Base-by-base conservation (phyloP, 768 basidiomycete genomes). In the Leccinum obscurum region DNA sequence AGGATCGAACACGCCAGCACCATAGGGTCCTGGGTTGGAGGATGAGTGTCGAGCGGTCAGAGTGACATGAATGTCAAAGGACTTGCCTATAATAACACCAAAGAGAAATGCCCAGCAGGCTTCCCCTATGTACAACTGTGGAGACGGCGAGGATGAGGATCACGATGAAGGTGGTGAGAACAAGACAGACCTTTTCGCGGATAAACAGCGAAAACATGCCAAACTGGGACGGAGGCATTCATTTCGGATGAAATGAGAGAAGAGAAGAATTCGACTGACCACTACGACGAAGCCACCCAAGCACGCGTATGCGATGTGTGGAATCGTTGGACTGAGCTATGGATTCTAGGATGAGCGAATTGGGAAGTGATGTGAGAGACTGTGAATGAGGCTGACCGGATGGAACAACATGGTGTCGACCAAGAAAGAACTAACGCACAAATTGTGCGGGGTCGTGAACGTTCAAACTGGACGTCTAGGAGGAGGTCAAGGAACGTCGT, bases 71-170 rank as follows among this genome's bases (percentile, higher is more conserved):
- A 59, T 24, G 54, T 46, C 20, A 37, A 13, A 24, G 35, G 62
- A 73, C 83, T 62, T 71, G 85, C 90, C 94, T 54, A 96, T 87
- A 64, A 95, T 88, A 68, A 98, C 89, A 13, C 94, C 93, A 68
- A 96, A 93, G 35, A 96, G 72, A 67, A 97, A 97, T 1, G 96
- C 95, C 85, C 93, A 92, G 65, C 91, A 92, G 14, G 97, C 95
- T 81, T 99, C 97, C 62, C 97, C 97, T 59, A 98, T 87, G 72
- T 97, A 98, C 26, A 96, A 75, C 84, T 92, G 37, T 14, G 39
- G 22, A 41, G 39, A 41, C 39, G 17, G 10, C 11, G 7, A 26
- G 2, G 52, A 57, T 69, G 50, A 73, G 62, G 13, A 55, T 46
- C 39, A 10, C 8, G 13, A 5, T 6, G 20, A 20, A 55, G 2